These are phyloP conservation scores for Penicillium canariense DNA, from an alignment of 495 filamentous ascomycete genomes.

Conservation along the genomic window DNA sequence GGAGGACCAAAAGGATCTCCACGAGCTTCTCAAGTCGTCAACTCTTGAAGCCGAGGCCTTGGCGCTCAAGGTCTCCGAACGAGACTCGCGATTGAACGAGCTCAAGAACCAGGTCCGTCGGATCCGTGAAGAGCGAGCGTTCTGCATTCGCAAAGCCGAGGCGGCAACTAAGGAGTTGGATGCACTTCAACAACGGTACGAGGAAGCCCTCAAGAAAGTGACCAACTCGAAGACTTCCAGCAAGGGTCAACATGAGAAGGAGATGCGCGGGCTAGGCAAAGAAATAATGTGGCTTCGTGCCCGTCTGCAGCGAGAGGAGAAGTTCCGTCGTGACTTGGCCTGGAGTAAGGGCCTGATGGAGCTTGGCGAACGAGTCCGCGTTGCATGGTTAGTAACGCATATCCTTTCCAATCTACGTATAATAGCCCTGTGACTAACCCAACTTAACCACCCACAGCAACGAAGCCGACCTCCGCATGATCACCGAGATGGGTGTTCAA, in stretches of 20 bases:
- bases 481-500: slow-evolving; percentile 73
- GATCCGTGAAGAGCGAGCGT: slow-evolving; percentile 58
- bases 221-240: slow-evolving; percentile 37
- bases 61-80: slow-evolving; percentile 53
- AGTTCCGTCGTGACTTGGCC: slow-evolving; percentile 70
- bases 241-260: slow-evolving; percentile 66
- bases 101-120: slow-evolving; percentile 54
- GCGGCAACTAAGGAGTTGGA: slow-evolving; percentile 52
- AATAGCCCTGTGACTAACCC: slow-evolving; percentile 18
- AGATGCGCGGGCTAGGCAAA: slow-evolving; percentile 78
- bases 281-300: slow-evolving; percentile 89
- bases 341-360: slow-evolving; percentile 83
- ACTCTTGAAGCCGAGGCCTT: slow-evolving; percentile 65
- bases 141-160: slow-evolving; percentile 47
- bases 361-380: slow-evolving; percentile 67
- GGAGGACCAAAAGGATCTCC: slow-evolving; percentile 64
- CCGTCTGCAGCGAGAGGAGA: slow-evolving; percentile 72
- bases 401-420: slow-evolving; percentile 12
- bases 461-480: slow-evolving; percentile 81
- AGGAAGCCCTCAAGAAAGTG: slow-evolving; percentile 49
- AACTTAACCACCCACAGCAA: slow-evolving; percentile 58
- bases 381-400: slow-evolving; percentile 70
- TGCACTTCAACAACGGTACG: slow-evolving; percentile 51
- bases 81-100: slow-evolving; percentile 53
- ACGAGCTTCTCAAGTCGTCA: slow-evolving; percentile 63